These are phyloP conservation scores for Microsporum audouinii DNA, from an alignment of 2,329 filamentous ascomycete genomes.

Conservation along the genomic window DNA sequence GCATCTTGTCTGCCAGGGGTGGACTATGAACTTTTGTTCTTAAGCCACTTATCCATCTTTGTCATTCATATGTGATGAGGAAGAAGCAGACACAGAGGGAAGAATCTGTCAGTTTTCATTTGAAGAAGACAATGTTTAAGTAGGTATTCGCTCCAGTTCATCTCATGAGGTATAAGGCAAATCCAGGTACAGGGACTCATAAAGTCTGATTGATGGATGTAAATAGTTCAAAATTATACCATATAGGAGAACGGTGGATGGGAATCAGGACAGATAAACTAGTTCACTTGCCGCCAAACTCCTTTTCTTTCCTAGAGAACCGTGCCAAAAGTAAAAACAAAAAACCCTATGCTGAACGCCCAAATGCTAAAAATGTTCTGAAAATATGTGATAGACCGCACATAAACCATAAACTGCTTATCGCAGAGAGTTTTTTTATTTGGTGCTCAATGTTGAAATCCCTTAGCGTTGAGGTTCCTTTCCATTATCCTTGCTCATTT, in stretches of 20 bases:
- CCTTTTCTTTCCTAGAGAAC: background rate
- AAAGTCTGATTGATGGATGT: background rate
- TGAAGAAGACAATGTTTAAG: too few species aligned
- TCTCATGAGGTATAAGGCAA: background rate
- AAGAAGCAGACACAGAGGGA: too few species aligned
- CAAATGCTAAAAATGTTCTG: background rate
- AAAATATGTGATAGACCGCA: background rate
- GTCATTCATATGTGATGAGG: too few species aligned
- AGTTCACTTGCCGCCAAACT: background rate
- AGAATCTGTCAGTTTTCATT: too few species aligned
- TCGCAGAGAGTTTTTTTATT: background rate
- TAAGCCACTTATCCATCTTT: too few species aligned
- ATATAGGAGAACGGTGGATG: background rate
- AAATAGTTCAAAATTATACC: background rate
- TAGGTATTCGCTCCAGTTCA: background rate
- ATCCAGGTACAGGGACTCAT: background rate
- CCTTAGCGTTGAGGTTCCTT: background rate
- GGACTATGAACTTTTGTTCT: too few species aligned
- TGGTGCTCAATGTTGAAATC: background rate
- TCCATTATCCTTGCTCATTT: constrained; percentile 5
- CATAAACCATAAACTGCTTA: background rate
- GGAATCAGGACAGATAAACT: background rate
- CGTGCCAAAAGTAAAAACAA: background rate
- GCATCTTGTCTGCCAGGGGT: too few species aligned
- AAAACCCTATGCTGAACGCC: background rate